A percentile compares a stretch with the other conserved stretches of the same genome.
phyloP scores from a whole-genome alignment of 2,329 filamentous ascomycete genomes.

The Ophiostoma tasmaniense region DNA sequence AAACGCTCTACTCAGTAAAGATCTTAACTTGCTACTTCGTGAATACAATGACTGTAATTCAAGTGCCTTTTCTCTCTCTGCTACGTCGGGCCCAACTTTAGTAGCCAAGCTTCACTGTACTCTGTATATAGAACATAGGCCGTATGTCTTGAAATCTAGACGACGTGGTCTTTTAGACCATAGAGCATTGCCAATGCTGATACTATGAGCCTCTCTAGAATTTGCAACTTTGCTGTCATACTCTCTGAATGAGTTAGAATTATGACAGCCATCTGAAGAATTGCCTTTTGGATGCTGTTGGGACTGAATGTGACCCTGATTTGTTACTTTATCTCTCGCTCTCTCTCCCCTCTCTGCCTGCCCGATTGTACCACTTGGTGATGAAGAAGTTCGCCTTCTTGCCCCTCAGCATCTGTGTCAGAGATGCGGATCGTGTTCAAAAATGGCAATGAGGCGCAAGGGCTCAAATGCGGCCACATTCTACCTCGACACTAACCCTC shows the following conservation, averaged over 20 bases:
- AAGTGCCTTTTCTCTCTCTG: not conserved
- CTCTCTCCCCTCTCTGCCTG: not conserved
- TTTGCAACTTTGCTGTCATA: not conserved
- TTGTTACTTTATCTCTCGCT: not conserved
- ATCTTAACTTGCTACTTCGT: no score
- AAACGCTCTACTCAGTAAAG: not conserved
- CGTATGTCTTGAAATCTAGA: no score
- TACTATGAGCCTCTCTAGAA: not conserved
- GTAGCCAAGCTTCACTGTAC: not conserved
- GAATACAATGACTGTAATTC: not conserved
- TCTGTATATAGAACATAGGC: no score
- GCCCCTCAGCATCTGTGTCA: no score
- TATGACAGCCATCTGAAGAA: no score
- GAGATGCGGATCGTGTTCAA: no score
- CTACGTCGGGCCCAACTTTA: not conserved
- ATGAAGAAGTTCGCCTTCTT: no score
- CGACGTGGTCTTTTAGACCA: not conserved
- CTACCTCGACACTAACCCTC: not conserved
- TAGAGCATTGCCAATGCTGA: not conserved
- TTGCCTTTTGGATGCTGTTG: no score
- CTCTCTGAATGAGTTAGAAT: no score
- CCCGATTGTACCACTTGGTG: no score
- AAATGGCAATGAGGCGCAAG: not conserved
- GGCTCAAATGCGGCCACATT: not conserved
- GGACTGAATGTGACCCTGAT: not conserved